Conservation (phyloP, 1,284 basidiomycete species). For the Neonothopanus nambi region DNA sequence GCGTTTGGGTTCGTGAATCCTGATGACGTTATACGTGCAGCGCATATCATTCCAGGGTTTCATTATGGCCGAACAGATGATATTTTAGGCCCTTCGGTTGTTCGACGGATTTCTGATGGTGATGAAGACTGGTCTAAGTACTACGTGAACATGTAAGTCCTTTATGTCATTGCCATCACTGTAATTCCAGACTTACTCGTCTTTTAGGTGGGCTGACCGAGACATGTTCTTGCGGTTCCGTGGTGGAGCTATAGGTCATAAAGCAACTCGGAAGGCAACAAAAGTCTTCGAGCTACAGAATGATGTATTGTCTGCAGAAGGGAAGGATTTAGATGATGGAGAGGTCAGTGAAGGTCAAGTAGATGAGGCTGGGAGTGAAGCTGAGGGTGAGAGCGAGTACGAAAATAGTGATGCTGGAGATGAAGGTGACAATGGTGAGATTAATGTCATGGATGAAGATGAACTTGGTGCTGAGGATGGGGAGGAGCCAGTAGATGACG, state of each 20-base stretch:
- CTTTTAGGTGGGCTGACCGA: constrained; percentile 13
- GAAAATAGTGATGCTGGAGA: too few species aligned
- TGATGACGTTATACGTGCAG: constrained; percentile 22
- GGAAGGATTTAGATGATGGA: too few species aligned
- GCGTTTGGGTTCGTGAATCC: constrained; percentile 36
- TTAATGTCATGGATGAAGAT: too few species aligned
- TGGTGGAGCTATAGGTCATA: constrained; percentile 8
- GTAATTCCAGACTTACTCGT: neutral
- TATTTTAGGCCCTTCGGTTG: neutral
- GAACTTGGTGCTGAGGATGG: too few species aligned
- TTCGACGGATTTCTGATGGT: neutral
- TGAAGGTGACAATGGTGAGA: too few species aligned
- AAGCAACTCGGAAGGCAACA: neutral
- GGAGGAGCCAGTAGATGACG: too few species aligned
- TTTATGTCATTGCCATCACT: neutral
- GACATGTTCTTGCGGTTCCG: constrained; percentile 18
- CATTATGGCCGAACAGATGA: neutral
- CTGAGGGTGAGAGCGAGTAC: too few species aligned
- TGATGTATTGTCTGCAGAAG: too few species aligned
- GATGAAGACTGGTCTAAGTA: constrained; percentile 5
- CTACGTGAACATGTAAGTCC: constrained; percentile 6
- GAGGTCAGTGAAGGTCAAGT: too few species aligned
- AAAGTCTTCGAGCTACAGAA: too few species aligned
- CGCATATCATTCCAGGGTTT: constrained; percentile 25
- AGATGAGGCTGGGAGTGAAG: too few species aligned